Base-by-base conservation (phyloP, 768 basidiomycete species). In the Naganishia onofrii region DNA sequence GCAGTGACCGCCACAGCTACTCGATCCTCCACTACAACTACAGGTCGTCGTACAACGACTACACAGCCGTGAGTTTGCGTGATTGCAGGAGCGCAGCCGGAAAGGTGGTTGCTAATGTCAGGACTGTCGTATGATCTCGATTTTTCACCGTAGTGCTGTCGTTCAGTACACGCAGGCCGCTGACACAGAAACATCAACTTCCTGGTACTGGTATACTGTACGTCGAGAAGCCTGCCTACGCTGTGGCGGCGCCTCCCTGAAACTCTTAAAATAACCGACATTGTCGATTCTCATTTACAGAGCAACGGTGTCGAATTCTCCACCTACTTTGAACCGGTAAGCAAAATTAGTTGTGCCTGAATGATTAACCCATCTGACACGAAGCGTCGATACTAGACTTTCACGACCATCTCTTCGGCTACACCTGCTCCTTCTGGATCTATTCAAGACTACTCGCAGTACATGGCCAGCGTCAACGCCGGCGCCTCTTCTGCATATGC, bases 141-240 rank as follows among this genome's bases (percentile, higher is more conserved):
- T 46, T 3, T 28, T 13, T n/a, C n/a, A n/a, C n/a, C 38, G 28
- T 42, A 63, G 60, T 44, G 60, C 60, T 13, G 60, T 63, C 23
- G 60, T 63, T 26, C 60, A 63, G 23, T 63, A 63, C 28, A 63
- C 60, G 15, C n/a, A 38, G 3, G 9, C 60, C 12, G 3, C 15
- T 13, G 26, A 63, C 42, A 44, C 60, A 26, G 4, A 13, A 17
- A 63, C 60, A 12, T 63, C 60, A 17, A 63, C 60, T 42, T 63
- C 60, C 3, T 63, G 60, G 60, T 63, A 63, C 60, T 63, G 60
- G 60, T 63, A 63, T 42, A 63, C 60, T 29, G 60, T 63, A 63
- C 42, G 60, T 63, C 6, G 1, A 42, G 21, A 12, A 3, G 38
- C 34, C 4, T 36, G 21, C 26, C 7, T 7, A 23, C 46, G 38